Conservation (phyloP, 768 basidiomycete genomes). For the Lepiota venenata region DNA sequence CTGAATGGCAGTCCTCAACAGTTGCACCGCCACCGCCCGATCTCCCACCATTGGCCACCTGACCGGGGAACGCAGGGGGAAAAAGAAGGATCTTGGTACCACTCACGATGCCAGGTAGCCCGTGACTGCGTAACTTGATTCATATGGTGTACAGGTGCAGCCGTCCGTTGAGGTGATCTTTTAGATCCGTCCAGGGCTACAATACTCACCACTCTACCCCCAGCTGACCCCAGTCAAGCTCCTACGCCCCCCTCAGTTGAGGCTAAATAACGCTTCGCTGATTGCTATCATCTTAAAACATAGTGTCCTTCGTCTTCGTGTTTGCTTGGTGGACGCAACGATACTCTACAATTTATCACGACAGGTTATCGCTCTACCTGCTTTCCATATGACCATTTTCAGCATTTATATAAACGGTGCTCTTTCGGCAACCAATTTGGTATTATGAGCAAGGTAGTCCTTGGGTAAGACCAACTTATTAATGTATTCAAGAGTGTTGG, state of each 20-base stretch:
- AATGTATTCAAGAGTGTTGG: no score
- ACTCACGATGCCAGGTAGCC: conserved; percentile 59
- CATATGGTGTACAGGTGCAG: conserved; percentile 26
- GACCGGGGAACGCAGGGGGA: conserved; percentile 5
- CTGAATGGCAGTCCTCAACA: conserved; percentile 56
- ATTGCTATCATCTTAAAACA: not conserved
- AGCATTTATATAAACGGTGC: no score
- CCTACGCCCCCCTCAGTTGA: conserved; percentile 56
- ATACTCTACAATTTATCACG: no score
- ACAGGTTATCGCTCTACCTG: no score
- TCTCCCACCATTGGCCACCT: conserved; percentile 11
- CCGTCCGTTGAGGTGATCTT: conserved; percentile 37
- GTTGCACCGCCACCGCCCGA: conserved; percentile 37
- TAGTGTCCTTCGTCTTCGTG: no score
- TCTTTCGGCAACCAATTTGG: no score
- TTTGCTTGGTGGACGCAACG: no score
- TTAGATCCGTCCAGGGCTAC: not conserved
- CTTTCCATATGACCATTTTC: no score
- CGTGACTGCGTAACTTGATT: conserved; percentile 47
- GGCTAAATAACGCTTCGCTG: not conserved
- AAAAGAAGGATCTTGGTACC: conserved; percentile 37
- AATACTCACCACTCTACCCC: not conserved
- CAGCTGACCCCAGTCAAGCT: conserved; percentile 55
- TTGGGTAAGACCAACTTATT: no score
- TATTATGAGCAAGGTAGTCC: no score